Evolutionary conservation across 192 early-diverging fungal genomes (phyloP), one percentile per base, ranked within the genome.

Genomic region (Backusella circina): DNA sequence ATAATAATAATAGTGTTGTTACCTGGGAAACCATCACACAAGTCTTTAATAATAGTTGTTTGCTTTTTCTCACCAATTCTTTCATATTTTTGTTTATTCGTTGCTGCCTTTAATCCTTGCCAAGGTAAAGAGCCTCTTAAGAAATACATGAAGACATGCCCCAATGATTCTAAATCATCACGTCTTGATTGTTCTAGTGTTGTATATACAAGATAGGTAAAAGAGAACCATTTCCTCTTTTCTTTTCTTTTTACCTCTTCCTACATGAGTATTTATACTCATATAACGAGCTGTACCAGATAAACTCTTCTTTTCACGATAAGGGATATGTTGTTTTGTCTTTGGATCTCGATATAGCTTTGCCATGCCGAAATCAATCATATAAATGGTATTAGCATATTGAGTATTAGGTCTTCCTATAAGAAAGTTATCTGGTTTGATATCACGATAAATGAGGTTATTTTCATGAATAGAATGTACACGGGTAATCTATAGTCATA

Each of bases 11-110:
- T 16, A 12, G 13, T 65, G 6, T 77, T 9, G n/a, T 33, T 83
- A 89, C 88, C 88, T 73, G 97, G 97, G 79, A 91, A 94, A 38
- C 93, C 91, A 50, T 95, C 93, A 74, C 95, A 95, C 21, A 99
- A 86, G 73, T 97, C 97, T 76, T 93, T 91, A 80, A 98, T 89
- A 28, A 87, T 84, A 1, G 94, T 94, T 38, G 91, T 89, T 77
- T 96, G 97, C 84, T 99, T 99, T 86, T 96, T 95, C 78, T 99
- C 96, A 32, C 97, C 97, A 83, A 99, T 99, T 80, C 96, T 95
- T 82, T 99, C 97, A 84, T 99, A 99, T 78, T 99, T 99, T 90
- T 99, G 96, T 81, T 97, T 96, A 89, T 99, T 99, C 71, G 95
- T 96, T 30, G 92, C 93, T 8, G 97, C 97, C 85, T 98, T 97